Conservation (phyloP, 345 rosid genomes). For the Noccaea caerulescens region DNA sequence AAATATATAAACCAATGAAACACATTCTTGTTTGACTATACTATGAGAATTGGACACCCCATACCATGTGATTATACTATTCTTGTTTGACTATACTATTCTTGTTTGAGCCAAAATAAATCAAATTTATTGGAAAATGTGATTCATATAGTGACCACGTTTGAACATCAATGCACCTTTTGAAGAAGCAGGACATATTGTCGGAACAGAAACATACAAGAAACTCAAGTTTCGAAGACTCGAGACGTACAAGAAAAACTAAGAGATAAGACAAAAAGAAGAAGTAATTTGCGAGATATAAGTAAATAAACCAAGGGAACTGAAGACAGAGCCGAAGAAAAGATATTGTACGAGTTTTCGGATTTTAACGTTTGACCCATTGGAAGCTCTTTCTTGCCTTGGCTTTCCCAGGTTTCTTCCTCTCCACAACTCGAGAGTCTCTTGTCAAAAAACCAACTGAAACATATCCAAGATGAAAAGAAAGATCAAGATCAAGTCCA, state of each 20-base stretch:
- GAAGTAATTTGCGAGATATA: constrained; percentile 32
- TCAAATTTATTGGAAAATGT: background rate
- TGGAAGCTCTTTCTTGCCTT: constrained; percentile 99
- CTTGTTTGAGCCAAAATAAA: background rate
- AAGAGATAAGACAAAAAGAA: constrained; percentile 27
- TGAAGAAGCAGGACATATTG: background rate
- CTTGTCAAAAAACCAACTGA: constrained; percentile 92
- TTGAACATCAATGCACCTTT: constrained; percentile 24
- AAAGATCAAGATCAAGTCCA: background rate
- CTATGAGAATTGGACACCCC: constrained; percentile 1
- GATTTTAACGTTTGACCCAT: constrained; percentile 92
- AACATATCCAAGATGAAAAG: constrained; percentile 9
- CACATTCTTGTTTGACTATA: background rate
- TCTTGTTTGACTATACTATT: background rate
- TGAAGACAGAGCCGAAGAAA: constrained; percentile 6
- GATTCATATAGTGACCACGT: constrained; percentile 5
- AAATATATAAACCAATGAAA: constrained; percentile 4
- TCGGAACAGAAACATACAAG: constrained; percentile 29
- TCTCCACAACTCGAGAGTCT: constrained; percentile 92
- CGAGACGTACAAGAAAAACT: constrained; percentile 24
- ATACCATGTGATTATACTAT: background rate
- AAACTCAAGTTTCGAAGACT: constrained; percentile 32
- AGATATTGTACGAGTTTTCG: constrained; percentile 6
- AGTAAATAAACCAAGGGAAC: constrained; percentile 22
- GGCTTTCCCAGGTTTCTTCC: constrained; percentile 97